A percentile compares a stretch with the other conserved stretches of the same genome.
Evolutionary conservation across 306 rosid species (phyloP).

Genomic region (Pachyrhizus erosus): DNA sequence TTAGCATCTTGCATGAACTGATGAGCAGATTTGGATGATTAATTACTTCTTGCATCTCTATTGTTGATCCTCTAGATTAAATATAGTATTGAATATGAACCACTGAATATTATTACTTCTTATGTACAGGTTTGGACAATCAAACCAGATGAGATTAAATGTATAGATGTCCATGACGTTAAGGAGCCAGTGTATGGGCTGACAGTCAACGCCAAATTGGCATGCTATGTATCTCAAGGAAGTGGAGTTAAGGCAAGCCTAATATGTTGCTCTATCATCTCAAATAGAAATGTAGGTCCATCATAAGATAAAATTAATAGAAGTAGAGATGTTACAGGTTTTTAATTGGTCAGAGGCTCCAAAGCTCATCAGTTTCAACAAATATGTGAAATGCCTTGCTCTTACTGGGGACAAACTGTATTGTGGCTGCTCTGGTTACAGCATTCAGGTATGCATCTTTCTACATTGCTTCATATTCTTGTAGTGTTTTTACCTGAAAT

Average conservation of each 20-base stretch:
- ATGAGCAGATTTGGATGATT: not conserved
- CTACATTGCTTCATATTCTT: constrained; percentile 13
- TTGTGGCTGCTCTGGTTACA: constrained; percentile 86
- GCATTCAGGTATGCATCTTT: constrained; percentile 68
- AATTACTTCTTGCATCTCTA: constrained; percentile 13
- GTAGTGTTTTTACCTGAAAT: constrained; percentile 18
- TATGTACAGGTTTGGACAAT: constrained; percentile 69
- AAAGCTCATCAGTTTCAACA: constrained; percentile 81
- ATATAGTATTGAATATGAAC: not conserved
- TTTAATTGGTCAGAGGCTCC: constrained; percentile 69
- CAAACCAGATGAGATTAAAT: constrained; percentile 73
- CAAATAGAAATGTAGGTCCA: constrained; percentile 33
- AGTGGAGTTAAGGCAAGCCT: constrained; percentile 82
- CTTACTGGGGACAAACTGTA: constrained; percentile 70
- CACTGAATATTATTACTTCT: constrained; percentile 28
- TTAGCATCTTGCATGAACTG: not conserved
- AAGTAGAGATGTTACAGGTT: constrained; percentile 56
- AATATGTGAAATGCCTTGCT: constrained; percentile 79
- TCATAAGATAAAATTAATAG: constrained; percentile 22
- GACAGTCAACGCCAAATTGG: constrained; percentile 66
- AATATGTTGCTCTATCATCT: constrained; percentile 1
- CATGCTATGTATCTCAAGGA: constrained; percentile 82
- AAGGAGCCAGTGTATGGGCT: constrained; percentile 79
- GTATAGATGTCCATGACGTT: constrained; percentile 73
- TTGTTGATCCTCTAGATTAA: constrained; percentile 20